Base-by-base conservation (phyloP, 768 basidiomycete species). In the Lactifluus volemus region DNA sequence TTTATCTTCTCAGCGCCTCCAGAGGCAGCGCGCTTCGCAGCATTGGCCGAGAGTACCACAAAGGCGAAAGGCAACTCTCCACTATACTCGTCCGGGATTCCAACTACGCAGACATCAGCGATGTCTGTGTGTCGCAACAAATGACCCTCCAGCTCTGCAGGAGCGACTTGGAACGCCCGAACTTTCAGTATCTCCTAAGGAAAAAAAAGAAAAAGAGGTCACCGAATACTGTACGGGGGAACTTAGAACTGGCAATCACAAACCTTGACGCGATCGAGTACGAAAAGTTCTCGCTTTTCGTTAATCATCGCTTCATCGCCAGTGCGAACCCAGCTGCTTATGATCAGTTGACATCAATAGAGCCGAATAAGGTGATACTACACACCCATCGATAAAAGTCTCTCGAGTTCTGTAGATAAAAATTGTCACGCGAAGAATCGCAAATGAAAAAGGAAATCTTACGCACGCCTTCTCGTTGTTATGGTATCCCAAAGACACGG, bases 41-140 rank as follows among this genome's bases (percentile, higher is more conserved):
- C 73, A 14, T 75, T 74, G 4, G 70, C 66, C 49, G 73, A 73
- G 17, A 83, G 77, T 3, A 85, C 85, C 25, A 90, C 74, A 69
- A 81, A 90, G 8, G 89, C 88, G 55, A 87, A 67, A 0, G 89
- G 88, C 11, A 88, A 65, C 69, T 92, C 88, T 17, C 89, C 88
- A 59, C 79, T 86, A 68, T 85, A 89, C 25, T 89, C 88, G 66
- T 91, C 86, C 1, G 78, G 78, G 19, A 88, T 68, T 5, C 85
- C 81, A 7, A 90, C 84, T 29, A 70, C 68, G 59, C 69, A 68
- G 17, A 63, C 67, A 63, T 70, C 70, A 12, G 63, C 65, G 38
- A 89, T 84, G 60, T 83, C 81, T 9, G 71, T 67, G 61, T 73
- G 75, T 30, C 67, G 66, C 47, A 76, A 67, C 36, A 76, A 65